Evolutionary conservation across 805 yeast species (phyloP).

Genomic region (Starmerella floris): DNA sequence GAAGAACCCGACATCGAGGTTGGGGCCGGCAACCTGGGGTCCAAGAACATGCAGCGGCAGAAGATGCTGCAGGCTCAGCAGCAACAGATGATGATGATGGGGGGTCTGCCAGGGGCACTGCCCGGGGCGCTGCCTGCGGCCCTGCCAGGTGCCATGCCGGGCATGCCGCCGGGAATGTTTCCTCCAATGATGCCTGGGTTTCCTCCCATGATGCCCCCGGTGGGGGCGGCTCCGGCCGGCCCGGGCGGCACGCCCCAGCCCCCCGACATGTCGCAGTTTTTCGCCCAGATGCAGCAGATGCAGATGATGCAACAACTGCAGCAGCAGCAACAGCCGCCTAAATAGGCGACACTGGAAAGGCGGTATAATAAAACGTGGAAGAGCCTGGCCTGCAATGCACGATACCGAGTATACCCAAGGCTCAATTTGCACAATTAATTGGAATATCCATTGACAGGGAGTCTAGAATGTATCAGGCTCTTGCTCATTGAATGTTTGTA

Average conservation of each 20-base stretch:
- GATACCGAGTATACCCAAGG: too few relatives aligned
- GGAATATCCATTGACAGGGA: too few relatives aligned
- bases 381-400: too few relatives aligned
- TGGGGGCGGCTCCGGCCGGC: neutral
- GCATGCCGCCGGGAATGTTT: constrained; percentile 16
- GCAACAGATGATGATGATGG: constrained; percentile 15
- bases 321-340: constrained; percentile 5
- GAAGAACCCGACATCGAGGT: constrained; percentile 98
- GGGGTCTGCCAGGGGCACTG: constrained; percentile 14
- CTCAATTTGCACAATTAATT: too few relatives aligned
- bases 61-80: constrained; percentile 13
- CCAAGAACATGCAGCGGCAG: constrained; percentile 9
- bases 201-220: constrained; percentile 27
- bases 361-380: too few relatives aligned
- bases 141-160: constrained; percentile 21
- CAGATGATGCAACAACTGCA: constrained; percentile 13
- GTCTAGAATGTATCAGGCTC: too few relatives aligned
- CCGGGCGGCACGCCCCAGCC: neutral
- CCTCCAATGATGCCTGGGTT: constrained; percentile 19
- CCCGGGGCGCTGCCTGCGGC: constrained; percentile 12
- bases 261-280: constrained; percentile 18
- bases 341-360: too few relatives aligned
- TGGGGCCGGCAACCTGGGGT: constrained; percentile 69
- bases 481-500: too few relatives aligned
- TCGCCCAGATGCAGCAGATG: constrained; percentile 21